Conservation (phyloP, 148 eudicot species). For the Camellia lanceoleosa region DNA sequence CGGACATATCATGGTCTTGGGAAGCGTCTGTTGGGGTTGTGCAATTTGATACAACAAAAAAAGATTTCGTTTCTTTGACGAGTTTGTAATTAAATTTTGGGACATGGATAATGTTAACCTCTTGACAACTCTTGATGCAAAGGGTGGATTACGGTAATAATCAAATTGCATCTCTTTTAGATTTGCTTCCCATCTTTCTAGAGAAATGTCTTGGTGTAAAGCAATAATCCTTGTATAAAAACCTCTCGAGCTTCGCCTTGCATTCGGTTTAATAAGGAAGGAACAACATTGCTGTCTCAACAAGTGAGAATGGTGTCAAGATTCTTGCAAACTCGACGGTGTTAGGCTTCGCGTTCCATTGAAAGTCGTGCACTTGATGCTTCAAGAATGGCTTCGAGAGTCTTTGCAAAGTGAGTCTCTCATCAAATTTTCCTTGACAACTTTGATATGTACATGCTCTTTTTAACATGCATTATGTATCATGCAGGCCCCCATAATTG, state of each 20-base stretch:
- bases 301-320: constrained; percentile 59
- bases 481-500: constrained; percentile 36
- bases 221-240: neutral
- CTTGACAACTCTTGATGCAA: constrained; percentile 50
- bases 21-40: constrained; percentile 59
- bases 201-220: neutral
- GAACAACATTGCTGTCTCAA: constrained; percentile 58
- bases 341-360: constrained; percentile 28
- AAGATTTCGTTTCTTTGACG: constrained; percentile 59
- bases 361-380: constrained; percentile 39
- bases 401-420: constrained; percentile 34
- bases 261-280: constrained; percentile 57
- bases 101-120: constrained; percentile 59
- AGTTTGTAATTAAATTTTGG: constrained; percentile 58
- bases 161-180: neutral
- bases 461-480: neutral
- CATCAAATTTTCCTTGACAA: neutral
- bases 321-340: constrained; percentile 59
- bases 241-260: constrained; percentile 55
- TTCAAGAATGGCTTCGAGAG: constrained; percentile 29
- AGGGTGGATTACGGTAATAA: constrained; percentile 64
- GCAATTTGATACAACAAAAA: constrained; percentile 61
- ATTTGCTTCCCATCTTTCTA: neutral
- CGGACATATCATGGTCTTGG: constrained; percentile 59
- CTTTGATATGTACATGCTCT: neutral